A percentile compares a stretch with the other conserved stretches of the same genome.
These are phyloP conservation scores for Phaffia tasmanica DNA, from an alignment of 768 basidiomycete genomes.

Conservation along the genomic window DNA sequence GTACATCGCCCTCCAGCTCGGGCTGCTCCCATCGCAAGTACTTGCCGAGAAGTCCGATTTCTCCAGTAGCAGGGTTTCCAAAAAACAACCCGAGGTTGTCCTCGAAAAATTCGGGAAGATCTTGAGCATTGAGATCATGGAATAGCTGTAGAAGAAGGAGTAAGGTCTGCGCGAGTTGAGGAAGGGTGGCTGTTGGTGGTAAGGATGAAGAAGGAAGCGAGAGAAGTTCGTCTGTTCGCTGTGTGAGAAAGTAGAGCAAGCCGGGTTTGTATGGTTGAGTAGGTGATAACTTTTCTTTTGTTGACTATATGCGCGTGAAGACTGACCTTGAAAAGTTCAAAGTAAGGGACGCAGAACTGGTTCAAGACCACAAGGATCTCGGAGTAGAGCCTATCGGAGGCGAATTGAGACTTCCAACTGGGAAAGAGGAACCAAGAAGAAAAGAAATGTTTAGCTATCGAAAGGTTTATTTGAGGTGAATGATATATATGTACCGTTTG, in stretches of 20 bases:
- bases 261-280: not conserved
- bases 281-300: not conserved
- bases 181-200: constrained; percentile 37
- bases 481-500: constrained; percentile 35
- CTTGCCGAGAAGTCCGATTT: constrained; percentile 54
- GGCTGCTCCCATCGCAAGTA: constrained; percentile 70
- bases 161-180: constrained; percentile 57
- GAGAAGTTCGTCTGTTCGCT: constrained; percentile 42
- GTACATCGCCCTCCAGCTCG: constrained; percentile 58
- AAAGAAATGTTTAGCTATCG: too few relatives aligned
- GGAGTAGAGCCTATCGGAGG: constrained; percentile 72
- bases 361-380: constrained; percentile 83
- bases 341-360: constrained; percentile 72
- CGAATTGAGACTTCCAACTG: constrained; percentile 82
- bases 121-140: constrained; percentile 89
- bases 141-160: constrained; percentile 73
- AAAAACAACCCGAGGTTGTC: constrained; percentile 78
- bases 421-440: not conserved
- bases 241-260: not conserved
- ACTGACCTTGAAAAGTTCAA: constrained; percentile 63
- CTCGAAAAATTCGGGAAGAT: constrained; percentile 87
- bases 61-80: constrained; percentile 44
- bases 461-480: not conserved
- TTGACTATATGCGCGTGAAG: not conserved
- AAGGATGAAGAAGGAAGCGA: constrained; percentile 34